Percentiles rank a stretch among this genome's conserved stretches.
Conservation (phyloP, 805 yeast genomes). For the Cyberlindnera suaveolens region DNA sequence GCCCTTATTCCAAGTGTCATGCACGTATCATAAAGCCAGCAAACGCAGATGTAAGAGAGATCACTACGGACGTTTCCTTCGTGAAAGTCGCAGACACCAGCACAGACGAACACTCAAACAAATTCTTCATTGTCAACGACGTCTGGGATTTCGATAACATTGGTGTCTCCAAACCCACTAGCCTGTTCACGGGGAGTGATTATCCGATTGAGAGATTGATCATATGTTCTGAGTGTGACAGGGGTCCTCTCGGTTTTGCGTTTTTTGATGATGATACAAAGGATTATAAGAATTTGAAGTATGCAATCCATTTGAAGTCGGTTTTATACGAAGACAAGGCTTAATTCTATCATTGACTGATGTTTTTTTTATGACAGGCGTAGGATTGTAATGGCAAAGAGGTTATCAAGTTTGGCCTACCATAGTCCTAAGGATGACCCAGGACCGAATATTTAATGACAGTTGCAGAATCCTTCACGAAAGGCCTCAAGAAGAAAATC, state of each 20-base stretch:
- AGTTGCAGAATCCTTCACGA: too few species aligned
- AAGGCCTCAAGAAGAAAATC: too few species aligned
- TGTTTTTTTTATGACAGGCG: too few species aligned
- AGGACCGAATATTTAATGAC: too few species aligned
- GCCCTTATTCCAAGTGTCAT: constrained; percentile 21
- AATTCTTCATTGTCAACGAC: constrained; percentile 43
- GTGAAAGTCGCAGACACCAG: neutral
- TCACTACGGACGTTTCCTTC: constrained; percentile 6
- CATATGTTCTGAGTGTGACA: constrained; percentile 71
- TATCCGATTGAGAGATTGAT: constrained; percentile 43
- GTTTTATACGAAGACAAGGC: constrained; percentile 26
- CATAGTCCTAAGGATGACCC: too few species aligned
- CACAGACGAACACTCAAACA: constrained; percentile 1
- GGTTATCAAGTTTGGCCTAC: too few species aligned
- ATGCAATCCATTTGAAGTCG: constrained; percentile 42
- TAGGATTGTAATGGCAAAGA: too few species aligned
- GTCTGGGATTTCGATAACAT: constrained; percentile 79
- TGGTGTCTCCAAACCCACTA: constrained; percentile 49
- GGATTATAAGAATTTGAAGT: constrained; percentile 34
- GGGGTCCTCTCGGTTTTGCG: constrained; percentile 73
- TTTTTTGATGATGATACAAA: constrained; percentile 27
- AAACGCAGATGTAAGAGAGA: neutral
- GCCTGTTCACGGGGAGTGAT: constrained; percentile 14
- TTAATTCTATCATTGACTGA: neutral
- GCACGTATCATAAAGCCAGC: constrained; percentile 19